Base-by-base conservation (phyloP, 2,329 filamentous ascomycete species). In the Beauveria varroae region DNA sequence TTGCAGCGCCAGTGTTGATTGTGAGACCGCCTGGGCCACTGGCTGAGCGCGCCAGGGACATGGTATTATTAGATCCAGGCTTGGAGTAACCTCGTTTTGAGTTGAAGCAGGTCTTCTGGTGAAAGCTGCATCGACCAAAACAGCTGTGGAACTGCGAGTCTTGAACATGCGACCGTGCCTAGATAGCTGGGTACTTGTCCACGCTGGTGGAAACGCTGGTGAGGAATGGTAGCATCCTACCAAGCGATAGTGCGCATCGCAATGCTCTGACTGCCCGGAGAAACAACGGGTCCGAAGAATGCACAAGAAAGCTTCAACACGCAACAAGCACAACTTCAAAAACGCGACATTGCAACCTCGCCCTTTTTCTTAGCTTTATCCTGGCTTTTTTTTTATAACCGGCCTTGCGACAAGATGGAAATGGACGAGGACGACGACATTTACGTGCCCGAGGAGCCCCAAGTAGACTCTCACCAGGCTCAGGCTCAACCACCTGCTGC, bases 361-460 rank as follows among this genome's bases (percentile, higher is more conserved):
- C 14, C 26, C 6, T 26, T 26, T 28, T 20, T 50, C 37, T 40
- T 16, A 24, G 40, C n/a, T 16, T 43, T 8, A 10, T 6, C 9
- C 18, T 1, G 30, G 8, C 3, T 1, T 43, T 12, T 14, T 10
- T 49, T 7, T 14, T 14, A 20, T 1, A 34, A 14, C 4, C 12
- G 30, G 30, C 30, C 30, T 34, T 5, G 30, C 3, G 30, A 47
- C 52, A 78, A 65, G 24, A 87, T 88, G 84, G 85, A 88, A 69
- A 81, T 87, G 62, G 85, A 88, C 72, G 85, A 87, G 65, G 85
- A 87, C 56, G 85, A 87, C 65, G 85, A 88, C 72, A 85, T 88
- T 68, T 88, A 88, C 69, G 81, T 81, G 62, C 80, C 82, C 1
- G 85, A 87, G 63, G 84, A 86, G 71, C 76, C 79, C 44, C 75